Base-by-base conservation (phyloP, 2,329 filamentous ascomycete genomes). In the Plenodomus tracheiphilus region DNA sequence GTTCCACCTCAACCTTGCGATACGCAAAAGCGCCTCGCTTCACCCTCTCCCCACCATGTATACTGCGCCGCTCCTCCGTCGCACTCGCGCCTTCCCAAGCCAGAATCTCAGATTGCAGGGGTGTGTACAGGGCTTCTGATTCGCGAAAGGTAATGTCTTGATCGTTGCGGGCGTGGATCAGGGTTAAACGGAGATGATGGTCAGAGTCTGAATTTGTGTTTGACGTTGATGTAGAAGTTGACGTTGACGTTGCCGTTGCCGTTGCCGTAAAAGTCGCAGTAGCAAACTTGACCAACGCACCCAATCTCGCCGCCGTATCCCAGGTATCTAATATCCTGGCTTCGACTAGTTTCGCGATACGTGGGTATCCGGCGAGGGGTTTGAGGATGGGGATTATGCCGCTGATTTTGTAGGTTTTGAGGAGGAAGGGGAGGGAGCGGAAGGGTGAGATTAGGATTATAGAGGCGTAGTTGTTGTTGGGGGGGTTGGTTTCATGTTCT, bases 131-230 rank as follows among this genome's bases (percentile, higher is more conserved):
- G 0, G 47, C 69, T 37, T 69, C 59, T 22, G 85, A 84, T 64
- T 91, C 85, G 1, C 76, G 80, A 75, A 84, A 93, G 0, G 89
- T 85, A 51, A 97, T 96, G 60, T 96, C 90, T 49, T 77, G 76
- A 68, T 97, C 93, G 64, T 96, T 84, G 45, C 81, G 80, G 15
- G 91, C 89, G 62, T 97, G 93, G 2, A 97, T 75, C 36, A 97
- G 74, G n/a, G n/a, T n/a, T n/a, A n/a, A n/a, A 18, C 85, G 80
- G 9, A 94, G 47, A 15, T 51, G 45, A 0, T 59, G 45, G 15
- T n/a, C 22, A 25, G 22, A 5, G 6, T 5, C 22, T 25, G 22
- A 10, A 25, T 25, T 32, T 25, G 22, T 25, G 22, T 25, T 25
- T 25, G 22, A 32, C 15, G 7, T 32, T 7, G 28, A 32, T 32